phyloP scores from a whole-genome alignment of 306 rosid genomes.

The Fragaria ananassa region DNA sequence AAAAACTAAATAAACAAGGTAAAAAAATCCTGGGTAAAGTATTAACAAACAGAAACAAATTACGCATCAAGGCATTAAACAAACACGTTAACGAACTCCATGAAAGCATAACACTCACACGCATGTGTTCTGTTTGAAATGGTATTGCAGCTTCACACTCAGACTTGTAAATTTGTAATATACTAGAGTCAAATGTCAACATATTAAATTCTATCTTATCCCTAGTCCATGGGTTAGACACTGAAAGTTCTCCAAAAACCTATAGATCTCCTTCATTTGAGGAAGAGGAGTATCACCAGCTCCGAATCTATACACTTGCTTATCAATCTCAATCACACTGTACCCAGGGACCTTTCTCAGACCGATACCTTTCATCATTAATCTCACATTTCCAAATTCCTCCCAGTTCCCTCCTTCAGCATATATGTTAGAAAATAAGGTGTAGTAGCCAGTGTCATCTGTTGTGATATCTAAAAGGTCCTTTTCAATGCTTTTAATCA shows the following conservation, averaged over 20 bases:
- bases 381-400: slow-evolving; percentile 74
- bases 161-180: background rate
- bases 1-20: background rate
- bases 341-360: slow-evolving; percentile 82
- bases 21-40: background rate
- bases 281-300: slow-evolving; percentile 60
- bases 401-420: slow-evolving; percentile 86
- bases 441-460: slow-evolving; percentile 80
- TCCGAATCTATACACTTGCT: slow-evolving; percentile 61
- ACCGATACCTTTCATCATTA: slow-evolving; percentile 60
- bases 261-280: slow-evolving; percentile 44
- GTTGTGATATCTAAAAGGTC: slow-evolving; percentile 51
- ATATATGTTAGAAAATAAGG: slow-evolving; percentile 77
- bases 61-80: background rate
- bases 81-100: background rate
- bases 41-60: background rate
- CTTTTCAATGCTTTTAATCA: slow-evolving; percentile 43
- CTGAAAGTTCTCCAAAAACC: slow-evolving; percentile 41
- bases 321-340: slow-evolving; percentile 70
- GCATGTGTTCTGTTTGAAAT: background rate
- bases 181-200: slow-evolving; percentile 17
- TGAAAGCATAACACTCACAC: background rate
- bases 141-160: background rate
- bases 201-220: slow-evolving; percentile 31
- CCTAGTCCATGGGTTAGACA: slow-evolving; percentile 49